Evolutionary conservation across 2,329 filamentous ascomycete species (phyloP).

Genomic region (Arthroderma sp.): DNA sequence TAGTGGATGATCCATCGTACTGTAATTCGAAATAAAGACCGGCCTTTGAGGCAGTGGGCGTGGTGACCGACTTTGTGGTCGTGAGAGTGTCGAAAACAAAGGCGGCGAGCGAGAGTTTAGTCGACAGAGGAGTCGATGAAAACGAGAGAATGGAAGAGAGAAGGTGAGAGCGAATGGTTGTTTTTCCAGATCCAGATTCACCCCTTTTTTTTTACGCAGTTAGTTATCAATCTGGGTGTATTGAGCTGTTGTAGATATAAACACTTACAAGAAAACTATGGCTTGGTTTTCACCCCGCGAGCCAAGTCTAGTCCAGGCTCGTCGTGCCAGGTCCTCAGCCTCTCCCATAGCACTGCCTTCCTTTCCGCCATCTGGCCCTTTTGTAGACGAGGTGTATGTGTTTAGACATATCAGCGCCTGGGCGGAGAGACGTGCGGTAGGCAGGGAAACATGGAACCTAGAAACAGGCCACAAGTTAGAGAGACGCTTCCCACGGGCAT

Average conservation of each 20-base stretch:
- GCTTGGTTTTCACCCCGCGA: constrained; percentile 88
- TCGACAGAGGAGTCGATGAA: constrained; percentile 83
- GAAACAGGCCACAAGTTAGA: constrained; percentile 1
- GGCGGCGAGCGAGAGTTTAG: constrained; percentile 81
- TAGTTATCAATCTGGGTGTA: background rate
- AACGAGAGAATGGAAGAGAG: constrained; percentile 76
- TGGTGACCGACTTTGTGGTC: constrained; percentile 92
- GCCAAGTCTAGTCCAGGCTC: constrained; percentile 74
- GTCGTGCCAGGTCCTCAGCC: constrained; percentile 79
- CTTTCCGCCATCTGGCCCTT: constrained; percentile 79
- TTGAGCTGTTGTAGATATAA: background rate
- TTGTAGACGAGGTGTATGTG: constrained; percentile 81
- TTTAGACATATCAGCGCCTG: constrained; percentile 87
- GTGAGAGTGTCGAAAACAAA: constrained; percentile 95
- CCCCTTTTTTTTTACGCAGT: constrained; percentile 45
- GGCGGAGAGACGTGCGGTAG: constrained; percentile 78
- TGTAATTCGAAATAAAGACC: constrained; percentile 93
- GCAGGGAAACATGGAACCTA: constrained; percentile 87
- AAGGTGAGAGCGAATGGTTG: constrained; percentile 80
- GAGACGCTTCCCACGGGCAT: background rate
- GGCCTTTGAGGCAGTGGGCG: constrained; percentile 87
- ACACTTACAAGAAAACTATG: constrained; percentile 74
- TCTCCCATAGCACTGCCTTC: constrained; percentile 87
- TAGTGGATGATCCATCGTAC: constrained; percentile 78
- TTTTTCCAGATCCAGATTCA: constrained; percentile 93